Percentiles rank a stretch among this genome's conserved stretches.
Conservation (phyloP, 2,329 filamentous ascomycete genomes). For the Fusarium austroafricanum region DNA sequence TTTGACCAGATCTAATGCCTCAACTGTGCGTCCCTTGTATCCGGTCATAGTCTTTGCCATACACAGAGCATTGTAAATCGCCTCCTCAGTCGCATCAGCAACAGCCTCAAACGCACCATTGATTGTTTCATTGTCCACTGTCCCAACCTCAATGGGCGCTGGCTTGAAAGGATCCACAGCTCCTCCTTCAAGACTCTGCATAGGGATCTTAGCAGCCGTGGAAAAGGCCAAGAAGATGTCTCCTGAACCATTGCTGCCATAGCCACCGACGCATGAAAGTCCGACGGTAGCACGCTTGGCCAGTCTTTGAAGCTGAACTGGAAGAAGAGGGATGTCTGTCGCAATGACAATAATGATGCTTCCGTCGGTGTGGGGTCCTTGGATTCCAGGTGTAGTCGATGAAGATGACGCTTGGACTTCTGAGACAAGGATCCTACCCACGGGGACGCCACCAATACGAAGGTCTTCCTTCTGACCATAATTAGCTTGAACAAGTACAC, state of each 20-base stretch:
- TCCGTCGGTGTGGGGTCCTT: conserved; percentile 50
- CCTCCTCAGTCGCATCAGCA: conserved; percentile 72
- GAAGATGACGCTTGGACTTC: conserved; percentile 40
- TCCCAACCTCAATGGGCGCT: conserved; percentile 13
- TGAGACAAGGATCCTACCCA: conserved; percentile 65
- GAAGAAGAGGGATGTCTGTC: conserved; percentile 49
- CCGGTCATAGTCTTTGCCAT: conserved; percentile 70
- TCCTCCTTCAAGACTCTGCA: conserved; percentile 49
- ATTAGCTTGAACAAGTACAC: conserved; percentile 72
- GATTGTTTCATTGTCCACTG: conserved; percentile 68
- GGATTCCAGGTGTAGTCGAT: conserved; percentile 38
- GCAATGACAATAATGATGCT: conserved; percentile 52
- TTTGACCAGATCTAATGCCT: conserved; percentile 61
- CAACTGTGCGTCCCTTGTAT: conserved; percentile 60
- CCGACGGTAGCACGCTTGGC: conserved; percentile 72
- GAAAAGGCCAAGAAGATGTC: conserved; percentile 77
- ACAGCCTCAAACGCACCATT: conserved; percentile 71
- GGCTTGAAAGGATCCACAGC: conserved; percentile 56
- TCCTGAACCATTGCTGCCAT: conserved; percentile 70
- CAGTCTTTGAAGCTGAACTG: conserved; percentile 57
- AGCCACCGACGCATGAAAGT: conserved; percentile 69
- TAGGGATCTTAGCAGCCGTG: conserved; percentile 64
- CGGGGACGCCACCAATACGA: conserved; percentile 68
- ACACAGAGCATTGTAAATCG: conserved; percentile 72
- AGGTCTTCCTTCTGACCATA: conserved; percentile 70